These are phyloP conservation scores for Phytophthora meadii DNA, from an alignment of 352 stramenopile species.

Conservation along the genomic window DNA sequence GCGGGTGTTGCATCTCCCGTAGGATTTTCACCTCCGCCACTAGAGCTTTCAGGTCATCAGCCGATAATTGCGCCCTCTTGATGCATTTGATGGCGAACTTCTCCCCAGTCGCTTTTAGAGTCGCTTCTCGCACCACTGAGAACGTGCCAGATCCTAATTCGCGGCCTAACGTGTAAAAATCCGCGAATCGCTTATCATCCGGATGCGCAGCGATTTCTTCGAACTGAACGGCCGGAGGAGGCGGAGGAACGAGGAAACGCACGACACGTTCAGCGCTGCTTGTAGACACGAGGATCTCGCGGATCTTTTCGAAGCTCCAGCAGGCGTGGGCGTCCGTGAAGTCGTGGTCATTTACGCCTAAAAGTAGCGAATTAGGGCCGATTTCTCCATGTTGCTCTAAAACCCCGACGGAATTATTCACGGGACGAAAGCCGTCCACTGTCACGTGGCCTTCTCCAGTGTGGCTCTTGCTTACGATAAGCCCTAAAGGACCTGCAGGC, in stretches of 20 bases:
- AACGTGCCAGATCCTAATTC: slow-evolving; percentile 76
- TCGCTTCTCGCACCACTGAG: slow-evolving; percentile 75
- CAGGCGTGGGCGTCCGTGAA: slow-evolving; percentile 44
- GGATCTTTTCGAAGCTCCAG: slow-evolving; percentile 73
- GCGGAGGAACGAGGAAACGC: slow-evolving; percentile 67
- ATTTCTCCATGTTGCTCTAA: slow-evolving; percentile 54
- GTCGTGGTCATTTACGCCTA: slow-evolving; percentile 80
- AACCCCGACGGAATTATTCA: slow-evolving; percentile 48
- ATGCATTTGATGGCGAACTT: slow-evolving; percentile 89
- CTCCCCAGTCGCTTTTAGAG: slow-evolving; percentile 50
- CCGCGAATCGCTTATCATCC: slow-evolving; percentile 48
- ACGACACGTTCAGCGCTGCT: slow-evolving; percentile 60
- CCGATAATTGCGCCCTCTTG: slow-evolving; percentile 74
- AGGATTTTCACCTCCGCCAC: slow-evolving; percentile 83
- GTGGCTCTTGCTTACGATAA: slow-evolving; percentile 75
- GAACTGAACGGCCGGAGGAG: slow-evolving; percentile 41
- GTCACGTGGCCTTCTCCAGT: slow-evolving; percentile 54
- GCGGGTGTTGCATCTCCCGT: slow-evolving; percentile 84
- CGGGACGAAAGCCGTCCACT: slow-evolving; percentile 80
- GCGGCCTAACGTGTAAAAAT: slow-evolving; percentile 74
- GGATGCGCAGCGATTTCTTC: slow-evolving; percentile 38
- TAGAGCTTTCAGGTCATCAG: slow-evolving; percentile 78
- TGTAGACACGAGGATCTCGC: slow-evolving; percentile 77
- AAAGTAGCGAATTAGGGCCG: slow-evolving; percentile 49
- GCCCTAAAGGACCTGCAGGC: slow-evolving; percentile 67